Base-by-base conservation (phyloP, 2,329 filamentous ascomycete species). In the Fusarium citri region DNA sequence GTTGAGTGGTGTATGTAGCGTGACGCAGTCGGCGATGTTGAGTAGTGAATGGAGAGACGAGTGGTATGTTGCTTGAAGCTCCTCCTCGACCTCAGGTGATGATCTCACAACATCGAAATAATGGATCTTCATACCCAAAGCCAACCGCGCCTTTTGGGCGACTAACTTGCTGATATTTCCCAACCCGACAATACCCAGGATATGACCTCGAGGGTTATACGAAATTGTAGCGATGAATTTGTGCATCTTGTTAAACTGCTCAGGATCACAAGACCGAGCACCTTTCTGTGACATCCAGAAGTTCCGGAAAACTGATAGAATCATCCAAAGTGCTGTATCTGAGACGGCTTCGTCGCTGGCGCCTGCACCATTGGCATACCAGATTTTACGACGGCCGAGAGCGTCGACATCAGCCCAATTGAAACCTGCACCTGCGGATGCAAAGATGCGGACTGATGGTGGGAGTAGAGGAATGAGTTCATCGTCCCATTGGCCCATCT, bases 401-500 rank as follows among this genome's bases (percentile, higher is more conserved):
- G 79, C 76, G 40, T 84, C 79, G 0, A 84, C 86, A 72, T 90
- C 86, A 1, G 87, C 87, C 88, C 87, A 90, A 76, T 91, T 87
- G 72, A 88, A 90, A 12, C 88, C 82, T 4, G 88, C 88, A 8
- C 88, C 88, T 4, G 88, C 88, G 15, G 84, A 87, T 30, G 88
- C 86, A 74, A 88, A 90, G 34, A 90, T 86, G 50, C 82, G 82
- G 59, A 87, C 85, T 16, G 83, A 85, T 0, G 75, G 18, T 0
- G 88, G 88, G 1, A 91, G 77, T 6, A 87, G 77, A 0, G 74
- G 68, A 45, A 90, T 88, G 4, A 90, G 77, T 70, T 89, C 86
- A 34, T 80, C 74, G 68, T 90, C 84, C 87, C 87, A 90, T 16
- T 82, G 84, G 30, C 86, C 86, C 88, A 90, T 89, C 72, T 90